A percentile compares a stretch with the other conserved stretches of the same genome.
Conservation (phyloP, 371 early-diverging fungal genomes). For the Apophysomyces ossiformis region DNA sequence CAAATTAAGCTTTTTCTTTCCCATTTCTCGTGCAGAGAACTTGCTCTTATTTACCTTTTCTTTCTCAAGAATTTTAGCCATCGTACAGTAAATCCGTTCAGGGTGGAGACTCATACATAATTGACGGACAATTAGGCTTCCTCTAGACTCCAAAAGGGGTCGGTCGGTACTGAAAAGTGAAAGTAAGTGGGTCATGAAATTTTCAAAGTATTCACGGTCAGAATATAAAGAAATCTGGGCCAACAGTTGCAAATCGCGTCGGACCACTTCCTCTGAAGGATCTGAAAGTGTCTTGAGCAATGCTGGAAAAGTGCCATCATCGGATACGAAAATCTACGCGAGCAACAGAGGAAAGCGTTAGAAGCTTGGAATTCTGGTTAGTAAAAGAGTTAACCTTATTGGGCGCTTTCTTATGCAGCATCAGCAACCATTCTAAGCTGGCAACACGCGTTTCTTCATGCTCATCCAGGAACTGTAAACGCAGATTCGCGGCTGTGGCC, state of each 20-base stretch:
- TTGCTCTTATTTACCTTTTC: constrained; percentile 53
- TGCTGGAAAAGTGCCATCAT: constrained; percentile 81
- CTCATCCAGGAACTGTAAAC: constrained; percentile 78
- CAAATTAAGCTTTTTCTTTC: neutral
- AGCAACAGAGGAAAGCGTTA: constrained; percentile 4
- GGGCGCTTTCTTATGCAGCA: constrained; percentile 90
- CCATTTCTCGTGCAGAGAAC: neutral
- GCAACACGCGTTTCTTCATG: constrained; percentile 88
- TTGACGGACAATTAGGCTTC: constrained; percentile 87
- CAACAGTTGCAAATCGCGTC: constrained; percentile 84
- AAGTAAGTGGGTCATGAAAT: constrained; percentile 82
- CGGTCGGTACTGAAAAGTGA: constrained; percentile 83
- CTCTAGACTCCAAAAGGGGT: constrained; percentile 81
- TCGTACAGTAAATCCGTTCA: constrained; percentile 82
- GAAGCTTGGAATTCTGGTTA: neutral
- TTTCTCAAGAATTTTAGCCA: constrained; percentile 81
- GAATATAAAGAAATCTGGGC: constrained; percentile 87
- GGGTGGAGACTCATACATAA: constrained; percentile 83
- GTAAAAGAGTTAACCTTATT: constrained; percentile 45
- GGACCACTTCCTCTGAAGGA: constrained; percentile 87
- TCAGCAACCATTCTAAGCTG: constrained; percentile 90
- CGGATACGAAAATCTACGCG: constrained; percentile 64
- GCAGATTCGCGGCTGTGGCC: constrained; percentile 73
- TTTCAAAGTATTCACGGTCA: constrained; percentile 75
- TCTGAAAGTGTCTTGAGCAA: constrained; percentile 88